Conservation (phyloP, 768 basidiomycete genomes). For the Boletus subcaerulescens region DNA sequence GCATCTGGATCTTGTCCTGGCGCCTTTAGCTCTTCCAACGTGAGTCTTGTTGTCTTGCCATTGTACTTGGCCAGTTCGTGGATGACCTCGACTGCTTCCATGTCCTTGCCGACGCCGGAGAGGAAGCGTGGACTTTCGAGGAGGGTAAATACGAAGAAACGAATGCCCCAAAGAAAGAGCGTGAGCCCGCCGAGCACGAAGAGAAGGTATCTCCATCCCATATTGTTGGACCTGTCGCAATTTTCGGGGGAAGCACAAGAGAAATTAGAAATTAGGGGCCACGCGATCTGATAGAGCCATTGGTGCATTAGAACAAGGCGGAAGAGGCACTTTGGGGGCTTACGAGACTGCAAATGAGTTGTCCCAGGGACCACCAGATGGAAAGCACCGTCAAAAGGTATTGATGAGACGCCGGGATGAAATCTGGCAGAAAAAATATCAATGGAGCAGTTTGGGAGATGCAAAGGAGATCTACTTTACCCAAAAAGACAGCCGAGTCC, state of each 20-base stretch:
- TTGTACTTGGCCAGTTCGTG: conserved; percentile 52
- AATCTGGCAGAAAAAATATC: conserved; percentile 36
- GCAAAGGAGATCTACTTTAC: conserved; percentile 20
- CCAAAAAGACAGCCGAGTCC: conserved; percentile 50
- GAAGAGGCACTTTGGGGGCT: conserved; percentile 1
- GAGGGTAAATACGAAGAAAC: conserved; percentile 51
- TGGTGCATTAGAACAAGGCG: not conserved
- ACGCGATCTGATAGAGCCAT: conserved; percentile 41
- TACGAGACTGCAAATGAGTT: conserved; percentile 48
- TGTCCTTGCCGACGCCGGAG: conserved; percentile 51
- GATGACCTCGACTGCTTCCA: conserved; percentile 47
- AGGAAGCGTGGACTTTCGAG: conserved; percentile 59
- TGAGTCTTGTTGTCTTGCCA: conserved; percentile 40
- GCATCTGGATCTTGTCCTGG: conserved; percentile 21
- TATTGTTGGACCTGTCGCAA: conserved; percentile 47
- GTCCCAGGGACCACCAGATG: conserved; percentile 60
- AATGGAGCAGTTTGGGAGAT: not conserved
- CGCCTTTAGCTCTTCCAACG: conserved; percentile 42
- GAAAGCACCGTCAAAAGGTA: conserved; percentile 56
- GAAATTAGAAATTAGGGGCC: conserved; percentile 56
- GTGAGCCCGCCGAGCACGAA: conserved; percentile 52
- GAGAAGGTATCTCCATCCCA: conserved; percentile 64
- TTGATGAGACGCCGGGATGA: conserved; percentile 52
- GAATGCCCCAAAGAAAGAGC: conserved; percentile 49
- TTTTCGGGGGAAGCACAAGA: conserved; percentile 40